phyloP scores from a whole-genome alignment of 306 rosid species.

The Styphnolobium japonicum region DNA sequence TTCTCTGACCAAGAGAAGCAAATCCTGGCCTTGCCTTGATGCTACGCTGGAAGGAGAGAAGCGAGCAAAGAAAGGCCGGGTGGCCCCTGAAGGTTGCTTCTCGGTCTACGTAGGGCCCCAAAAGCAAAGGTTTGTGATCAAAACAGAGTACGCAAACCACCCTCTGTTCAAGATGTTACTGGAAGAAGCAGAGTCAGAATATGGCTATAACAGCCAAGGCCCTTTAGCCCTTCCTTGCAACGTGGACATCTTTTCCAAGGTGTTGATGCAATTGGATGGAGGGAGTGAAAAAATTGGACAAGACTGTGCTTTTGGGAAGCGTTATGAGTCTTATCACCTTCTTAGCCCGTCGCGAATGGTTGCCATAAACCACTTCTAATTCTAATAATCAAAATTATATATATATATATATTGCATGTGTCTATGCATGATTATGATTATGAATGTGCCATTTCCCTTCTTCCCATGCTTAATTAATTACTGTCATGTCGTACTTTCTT shows the following conservation, averaged over 20 bases:
- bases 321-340: slow-evolving; percentile 42
- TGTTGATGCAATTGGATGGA: slow-evolving; percentile 67
- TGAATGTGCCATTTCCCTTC: neutral
- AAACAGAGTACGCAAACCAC: slow-evolving; percentile 66
- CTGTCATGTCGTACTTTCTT: too few species aligned
- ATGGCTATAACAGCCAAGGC: slow-evolving; percentile 65
- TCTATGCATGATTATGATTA: too few species aligned
- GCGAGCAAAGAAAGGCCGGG: neutral
- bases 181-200: slow-evolving; percentile 87
- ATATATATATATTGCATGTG: too few species aligned
- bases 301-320: slow-evolving; percentile 49
- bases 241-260: slow-evolving; percentile 56
- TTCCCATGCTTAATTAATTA: neutral
- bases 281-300: slow-evolving; percentile 14
- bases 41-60: neutral
- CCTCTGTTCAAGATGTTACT: slow-evolving; percentile 72
- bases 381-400: neutral
- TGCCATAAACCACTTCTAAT: slow-evolving; percentile 40
- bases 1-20: slow-evolving; percentile 38
- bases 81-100: slow-evolving; percentile 71
- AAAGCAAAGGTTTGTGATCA: slow-evolving; percentile 65
- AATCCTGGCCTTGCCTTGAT: slow-evolving; percentile 44
- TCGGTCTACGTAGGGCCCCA: slow-evolving; percentile 78
- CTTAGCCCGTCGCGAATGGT: slow-evolving; percentile 48
- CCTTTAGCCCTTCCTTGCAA: slow-evolving; percentile 76